Evolutionary conservation across 2,329 filamentous ascomycete species (phyloP), one percentile per base, ranked within the genome.

Genomic region (Pseudogymnoascus sp.): DNA sequence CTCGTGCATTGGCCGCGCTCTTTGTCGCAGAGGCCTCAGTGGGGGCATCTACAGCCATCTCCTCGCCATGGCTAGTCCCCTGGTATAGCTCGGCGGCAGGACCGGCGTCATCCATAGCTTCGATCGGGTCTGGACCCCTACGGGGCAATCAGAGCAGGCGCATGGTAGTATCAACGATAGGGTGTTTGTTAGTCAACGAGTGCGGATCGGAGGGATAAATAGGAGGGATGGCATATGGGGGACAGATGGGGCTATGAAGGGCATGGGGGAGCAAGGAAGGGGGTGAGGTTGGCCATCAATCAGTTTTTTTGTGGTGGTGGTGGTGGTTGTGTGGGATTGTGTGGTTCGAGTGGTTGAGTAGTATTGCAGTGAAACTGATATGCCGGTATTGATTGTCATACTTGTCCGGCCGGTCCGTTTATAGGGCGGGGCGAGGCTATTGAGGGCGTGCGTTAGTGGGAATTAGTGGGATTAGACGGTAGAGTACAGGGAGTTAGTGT

Each of bases 1-100:
- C 8, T 16, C 45, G 45, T 30, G 45, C 45, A 52, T 52, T 52
- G 45, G 45, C 45, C 23, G 45, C 69, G 84, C 83, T 22, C 79
- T 74, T 2, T 75, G 69, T 5, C 14, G 45, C 25, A 30, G 45
- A 52, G 7, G 45, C 45, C 45, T 52, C 45, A 4, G 45, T 22
- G 45, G 45, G 45, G 45, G 19, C 25, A 19, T 16, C 25, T 52
- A 9, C 25, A 52, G 30, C 23, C 45, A n/a, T 52, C 45, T 16
- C 45, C 14, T 52, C 14, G 25, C 30, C 45, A n/a, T 8, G 45
- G 25, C 4, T 52, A 52, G 45, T 30, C 25, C 25, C 45, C 45
- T 52, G 25, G 25, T 52, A 25, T 30, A 52, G 45, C 23, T n/a
- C 23, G 42, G 23, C 42, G 42, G 42, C 22, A 28, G 42, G 23